Conservation (phyloP, 192 early-diverging fungal species). For the Coemansia sp. region DNA sequence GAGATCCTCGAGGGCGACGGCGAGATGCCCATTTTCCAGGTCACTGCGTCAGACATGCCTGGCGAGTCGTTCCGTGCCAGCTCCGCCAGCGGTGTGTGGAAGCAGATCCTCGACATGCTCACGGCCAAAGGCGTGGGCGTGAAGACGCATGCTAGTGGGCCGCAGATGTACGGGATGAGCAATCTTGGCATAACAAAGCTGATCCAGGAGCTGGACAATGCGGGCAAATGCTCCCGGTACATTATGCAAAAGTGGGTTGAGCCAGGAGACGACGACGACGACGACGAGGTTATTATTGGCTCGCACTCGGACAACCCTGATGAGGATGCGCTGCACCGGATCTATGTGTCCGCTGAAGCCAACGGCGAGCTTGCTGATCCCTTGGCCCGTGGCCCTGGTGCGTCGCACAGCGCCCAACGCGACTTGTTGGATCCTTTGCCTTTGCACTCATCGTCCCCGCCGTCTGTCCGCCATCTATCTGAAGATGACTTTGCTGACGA, state of each 20-base stretch:
- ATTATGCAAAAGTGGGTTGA: conserved; percentile 46
- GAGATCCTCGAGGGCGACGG: conserved; percentile 68
- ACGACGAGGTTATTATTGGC: neutral
- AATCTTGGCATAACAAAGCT: conserved; percentile 70
- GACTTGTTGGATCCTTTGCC: neutral
- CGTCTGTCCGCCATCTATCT: conserved; percentile 7
- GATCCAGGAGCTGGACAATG: conserved; percentile 63
- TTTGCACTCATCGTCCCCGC: neutral
- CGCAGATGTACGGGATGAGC: conserved; percentile 69
- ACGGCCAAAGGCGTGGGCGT: conserved; percentile 62
- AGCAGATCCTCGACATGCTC: conserved; percentile 62
- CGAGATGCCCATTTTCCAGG: conserved; percentile 62
- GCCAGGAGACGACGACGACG: conserved; percentile 14
- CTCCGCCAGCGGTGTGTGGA: conserved; percentile 74
- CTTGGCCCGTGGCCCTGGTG: neutral
- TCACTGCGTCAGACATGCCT: conserved; percentile 67
- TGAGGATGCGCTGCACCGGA: neutral
- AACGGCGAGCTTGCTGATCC: neutral
- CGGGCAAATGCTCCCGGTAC: conserved; percentile 41
- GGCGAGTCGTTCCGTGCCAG: conserved; percentile 58
- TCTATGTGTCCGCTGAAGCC: neutral
- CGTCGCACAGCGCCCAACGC: neutral
- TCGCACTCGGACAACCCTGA: neutral
- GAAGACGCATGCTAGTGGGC: conserved; percentile 72
- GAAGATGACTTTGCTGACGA: conserved; percentile 3